Evolutionary conservation across 1,284 basidiomycete genomes (phyloP), one percentile per base, ranked within the genome.

Genomic region (Microbotryum violaceum): DNA sequence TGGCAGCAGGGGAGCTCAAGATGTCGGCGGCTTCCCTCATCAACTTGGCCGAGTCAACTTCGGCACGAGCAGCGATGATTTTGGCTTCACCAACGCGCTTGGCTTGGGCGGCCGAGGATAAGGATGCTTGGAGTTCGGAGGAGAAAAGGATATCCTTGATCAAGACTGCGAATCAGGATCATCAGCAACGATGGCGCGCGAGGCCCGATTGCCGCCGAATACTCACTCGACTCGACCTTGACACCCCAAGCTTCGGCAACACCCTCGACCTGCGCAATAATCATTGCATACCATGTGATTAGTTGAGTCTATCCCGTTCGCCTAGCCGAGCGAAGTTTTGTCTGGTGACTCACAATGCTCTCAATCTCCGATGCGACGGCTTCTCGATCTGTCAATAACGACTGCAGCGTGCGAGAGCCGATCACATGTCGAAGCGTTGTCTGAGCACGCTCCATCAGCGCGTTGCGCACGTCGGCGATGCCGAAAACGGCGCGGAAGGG

Each of bases 351-450:
- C 37, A 96, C 89, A 62, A 97, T 94, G 75, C 94, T 91, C 53
- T 90, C 91, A 60, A 97, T 93, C 76, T 97, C 93, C 72, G 87
- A 87, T 4, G 93, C 94, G 66, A 97, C 91, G 60, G 89, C 91
- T 74, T 97, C 94, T 67, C 94, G 88, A 77, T 97, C 93, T 6
- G 79, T 78, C 23, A 81, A 76, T 56, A 82, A 75, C 27, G 72
- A 75, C 68, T 82, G 81, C 29, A 82, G 74, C 23, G 71, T 69
- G 25, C 73, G 54, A 1, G n/a, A 86, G 86, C 70, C 71, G 64
- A 89, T 85, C 57, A 90, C 92, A 71, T 96, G 90, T 49, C 93
- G 85, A 21, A 97, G 82, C 12, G 93, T 97, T 2, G 93, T 97
- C 77, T 97, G 92, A 1, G 93, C 90, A 72, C 93, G 87, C 77